phyloP scores from a whole-genome alignment of 345 rosid genomes.

The Eucalyptus brandiana region DNA sequence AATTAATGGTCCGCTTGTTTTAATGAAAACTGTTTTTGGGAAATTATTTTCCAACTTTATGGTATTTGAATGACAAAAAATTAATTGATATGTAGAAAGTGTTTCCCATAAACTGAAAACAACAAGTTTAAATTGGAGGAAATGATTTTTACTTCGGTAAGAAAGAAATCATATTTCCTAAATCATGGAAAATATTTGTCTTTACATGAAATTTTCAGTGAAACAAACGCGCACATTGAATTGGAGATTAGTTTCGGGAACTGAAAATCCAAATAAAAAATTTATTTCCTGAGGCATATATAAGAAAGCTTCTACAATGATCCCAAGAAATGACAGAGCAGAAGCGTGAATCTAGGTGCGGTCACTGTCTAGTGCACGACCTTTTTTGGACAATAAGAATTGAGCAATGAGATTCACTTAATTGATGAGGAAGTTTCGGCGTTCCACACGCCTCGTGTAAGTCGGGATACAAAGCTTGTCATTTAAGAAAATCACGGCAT shows the following conservation, averaged over 20 bases:
- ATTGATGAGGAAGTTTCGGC: neutral
- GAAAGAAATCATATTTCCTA: neutral
- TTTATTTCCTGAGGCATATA: neutral
- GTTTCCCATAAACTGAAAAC: fast-evolving
- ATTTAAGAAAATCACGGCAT: neutral
- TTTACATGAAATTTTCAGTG: no score
- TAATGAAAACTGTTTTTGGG: fast-evolving
- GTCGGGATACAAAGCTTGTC: neutral
- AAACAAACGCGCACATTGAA: fast-evolving
- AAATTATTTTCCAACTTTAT: fast-evolving
- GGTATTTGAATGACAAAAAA: no score
- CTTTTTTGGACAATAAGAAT: neutral
- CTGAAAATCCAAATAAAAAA: neutral
- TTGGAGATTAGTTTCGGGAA: no score
- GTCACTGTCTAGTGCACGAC: neutral
- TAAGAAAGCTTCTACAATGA: neutral
- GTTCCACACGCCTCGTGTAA: neutral
- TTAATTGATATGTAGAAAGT: no score
- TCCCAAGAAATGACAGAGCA: neutral
- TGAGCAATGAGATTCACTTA: neutral
- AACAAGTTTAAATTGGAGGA: no score
- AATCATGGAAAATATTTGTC: no score
- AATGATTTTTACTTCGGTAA: no score
- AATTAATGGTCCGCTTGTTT: fast-evolving
- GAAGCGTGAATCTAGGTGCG: neutral